Base-by-base conservation (phyloP, 257 asterid genomes). In the Lantana camara region DNA sequence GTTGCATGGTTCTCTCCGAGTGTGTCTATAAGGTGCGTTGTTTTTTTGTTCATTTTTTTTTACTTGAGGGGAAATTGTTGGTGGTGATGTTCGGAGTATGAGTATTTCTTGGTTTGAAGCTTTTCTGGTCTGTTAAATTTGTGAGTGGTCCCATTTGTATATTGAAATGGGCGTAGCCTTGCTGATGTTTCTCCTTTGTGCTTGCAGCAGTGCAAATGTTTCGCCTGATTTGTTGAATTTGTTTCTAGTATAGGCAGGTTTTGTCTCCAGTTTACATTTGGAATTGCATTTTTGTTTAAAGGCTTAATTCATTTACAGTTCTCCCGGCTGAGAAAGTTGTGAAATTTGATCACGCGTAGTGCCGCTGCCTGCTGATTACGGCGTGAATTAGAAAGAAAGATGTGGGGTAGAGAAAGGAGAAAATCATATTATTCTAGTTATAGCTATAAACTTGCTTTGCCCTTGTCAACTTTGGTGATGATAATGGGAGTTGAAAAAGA, bases 1-100 rank as follows among this genome's bases (percentile, higher is more conserved):
- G 97, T 72, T 90, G 96, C 87, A 93, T 93, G 99, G 97, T 93
- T 70, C 93, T 93, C 57, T 83, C 99, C 45, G 99, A 93, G 75
- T 90, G 96, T 60, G 99, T 93, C 20, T 91, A 91, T 82, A 91
- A 91, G 98, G 98, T 91, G 73, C 48, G 21, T 70, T 54, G 13
- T 56, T 30, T 12, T 20, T 17, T 49, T 9, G 6, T 29, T 21
- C 60, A 44, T 53, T 15, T 76, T 47, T 15, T 29, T n/a, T n/a
- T n/a, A n/a, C n/a, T n/a, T n/a, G n/a, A n/a, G 3, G 16, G 38
- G 30, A 50, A 35, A 63, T 67, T 44, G 34, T 21, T 57, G 17
- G 57, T 49, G 59, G 34, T 50, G 58, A 24, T 23, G 12, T 63
- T 34, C 3, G 12, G 15, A 38, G 22, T 21, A 51, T 11, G 14